Percentiles rank a stretch among this genome's conserved stretches.
Conservation (phyloP, 805 yeast genomes). For the Candida railenensis region DNA sequence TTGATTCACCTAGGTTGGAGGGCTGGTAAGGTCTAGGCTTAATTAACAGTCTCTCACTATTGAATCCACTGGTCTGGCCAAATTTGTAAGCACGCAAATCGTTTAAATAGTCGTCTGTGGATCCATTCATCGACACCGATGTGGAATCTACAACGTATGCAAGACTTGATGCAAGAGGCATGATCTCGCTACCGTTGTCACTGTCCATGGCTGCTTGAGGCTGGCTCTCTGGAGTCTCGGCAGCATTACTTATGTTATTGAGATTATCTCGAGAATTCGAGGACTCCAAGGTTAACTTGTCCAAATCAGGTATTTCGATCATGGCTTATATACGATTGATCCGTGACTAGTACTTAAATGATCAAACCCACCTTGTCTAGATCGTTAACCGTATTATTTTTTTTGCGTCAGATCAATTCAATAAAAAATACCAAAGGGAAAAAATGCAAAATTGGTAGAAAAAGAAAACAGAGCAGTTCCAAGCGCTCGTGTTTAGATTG, state of each 20-base stretch:
- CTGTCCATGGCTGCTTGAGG: not conserved
- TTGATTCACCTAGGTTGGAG: not conserved
- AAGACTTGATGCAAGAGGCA: not conserved
- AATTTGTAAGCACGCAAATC: constrained; percentile 1
- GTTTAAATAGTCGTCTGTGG: not conserved
- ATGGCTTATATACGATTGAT: constrained; percentile 13
- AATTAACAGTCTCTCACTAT: not conserved
- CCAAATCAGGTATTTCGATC: constrained; percentile 47
- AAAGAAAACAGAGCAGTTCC: too few relatives aligned
- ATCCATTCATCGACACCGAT: not conserved
- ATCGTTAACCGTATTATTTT: too few relatives aligned
- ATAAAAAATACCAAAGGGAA: not conserved
- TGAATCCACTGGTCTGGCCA: constrained; percentile 4
- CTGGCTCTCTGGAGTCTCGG: too few relatives aligned
- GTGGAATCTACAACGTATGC: constrained; percentile 1
- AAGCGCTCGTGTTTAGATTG: not conserved
- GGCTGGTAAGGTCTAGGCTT: not conserved
- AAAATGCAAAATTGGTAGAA: not conserved
- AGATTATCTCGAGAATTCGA: constrained; percentile 2
- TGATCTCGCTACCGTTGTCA: not conserved
- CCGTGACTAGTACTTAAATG: not conserved
- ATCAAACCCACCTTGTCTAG: too few relatives aligned
- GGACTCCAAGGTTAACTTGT: constrained; percentile 20
- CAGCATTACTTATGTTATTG: too few relatives aligned
- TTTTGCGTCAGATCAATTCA: not conserved